Conservation (phyloP, 306 rosid species). For the Biancaea sappan region DNA sequence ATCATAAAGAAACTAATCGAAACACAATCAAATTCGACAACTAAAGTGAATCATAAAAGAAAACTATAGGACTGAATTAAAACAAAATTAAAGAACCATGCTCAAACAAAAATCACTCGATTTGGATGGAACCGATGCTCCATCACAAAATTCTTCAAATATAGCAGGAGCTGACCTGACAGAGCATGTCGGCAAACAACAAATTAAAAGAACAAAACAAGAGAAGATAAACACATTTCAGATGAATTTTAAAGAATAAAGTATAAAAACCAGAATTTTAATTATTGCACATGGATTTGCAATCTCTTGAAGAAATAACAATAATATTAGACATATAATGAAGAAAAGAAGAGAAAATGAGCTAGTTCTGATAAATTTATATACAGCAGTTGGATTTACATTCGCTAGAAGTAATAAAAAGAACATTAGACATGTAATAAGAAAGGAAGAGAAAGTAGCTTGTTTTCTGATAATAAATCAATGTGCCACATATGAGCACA, state of each 20-base stretch:
- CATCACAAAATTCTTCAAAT: neutral
- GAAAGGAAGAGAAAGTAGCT: neutral
- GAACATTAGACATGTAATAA: neutral
- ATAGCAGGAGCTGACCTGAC: neutral
- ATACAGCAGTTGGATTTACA: neutral
- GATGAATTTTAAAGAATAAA: neutral
- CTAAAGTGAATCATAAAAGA: too few species aligned
- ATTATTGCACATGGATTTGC: neutral
- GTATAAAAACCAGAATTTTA: neutral
- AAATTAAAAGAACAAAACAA: neutral
- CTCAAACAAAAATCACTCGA: constrained; percentile 40
- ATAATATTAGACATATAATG: neutral
- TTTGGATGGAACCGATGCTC: neutral
- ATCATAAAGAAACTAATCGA: too few species aligned
- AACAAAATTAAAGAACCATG: too few species aligned
- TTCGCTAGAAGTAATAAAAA: neutral
- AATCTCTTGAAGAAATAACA: neutral
- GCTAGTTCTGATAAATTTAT: neutral
- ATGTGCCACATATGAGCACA: neutral
- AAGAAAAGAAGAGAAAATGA: neutral
- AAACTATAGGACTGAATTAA: too few species aligned
- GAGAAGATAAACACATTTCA: neutral
- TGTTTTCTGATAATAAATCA: neutral
- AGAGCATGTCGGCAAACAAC: neutral
- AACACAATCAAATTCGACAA: too few species aligned